These are phyloP conservation scores for Anisodus acutangulus DNA, from an alignment of 257 asterid genomes.

Conservation along the genomic window DNA sequence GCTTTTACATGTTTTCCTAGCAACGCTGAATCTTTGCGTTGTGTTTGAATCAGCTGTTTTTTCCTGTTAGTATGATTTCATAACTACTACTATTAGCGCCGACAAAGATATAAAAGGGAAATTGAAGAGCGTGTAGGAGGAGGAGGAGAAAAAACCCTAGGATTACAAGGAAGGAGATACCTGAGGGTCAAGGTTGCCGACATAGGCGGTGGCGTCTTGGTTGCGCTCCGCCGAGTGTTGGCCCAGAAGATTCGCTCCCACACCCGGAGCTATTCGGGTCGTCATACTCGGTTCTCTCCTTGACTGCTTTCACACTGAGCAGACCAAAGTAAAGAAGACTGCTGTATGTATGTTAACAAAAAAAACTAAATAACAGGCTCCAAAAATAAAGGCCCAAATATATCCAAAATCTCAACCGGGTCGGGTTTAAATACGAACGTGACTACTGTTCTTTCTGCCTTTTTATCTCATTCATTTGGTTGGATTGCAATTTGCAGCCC, in stretches of 20 bases:
- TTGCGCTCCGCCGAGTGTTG: conserved; percentile 98
- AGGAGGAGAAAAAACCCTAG: conserved; percentile 27
- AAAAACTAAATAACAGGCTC: neutral
- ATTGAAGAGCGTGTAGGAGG: neutral
- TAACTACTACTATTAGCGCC: neutral
- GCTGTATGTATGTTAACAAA: neutral
- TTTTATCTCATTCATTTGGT: too few relatives aligned
- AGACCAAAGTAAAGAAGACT: neutral
- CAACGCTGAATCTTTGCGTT: neutral
- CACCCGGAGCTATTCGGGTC: conserved; percentile 93
- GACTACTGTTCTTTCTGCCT: too few relatives aligned
- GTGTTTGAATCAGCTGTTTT: neutral
- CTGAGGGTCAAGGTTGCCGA: conserved; percentile 86
- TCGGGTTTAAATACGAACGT: too few relatives aligned
- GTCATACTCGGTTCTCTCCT: conserved; percentile 48
- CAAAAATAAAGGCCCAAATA: neutral
- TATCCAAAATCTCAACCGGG: too few relatives aligned
- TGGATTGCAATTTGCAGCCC: too few relatives aligned
- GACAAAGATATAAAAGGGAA: neutral
- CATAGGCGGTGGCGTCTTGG: conserved; percentile 96
- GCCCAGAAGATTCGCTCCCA: conserved; percentile 92
- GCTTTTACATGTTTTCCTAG: neutral
- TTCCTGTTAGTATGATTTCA: neutral
- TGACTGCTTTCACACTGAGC: neutral
- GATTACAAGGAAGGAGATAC: conserved; percentile 39